Evolutionary conservation across 1,284 basidiomycete genomes (phyloP).

Genomic region (Xerocomus amazonicus): DNA sequence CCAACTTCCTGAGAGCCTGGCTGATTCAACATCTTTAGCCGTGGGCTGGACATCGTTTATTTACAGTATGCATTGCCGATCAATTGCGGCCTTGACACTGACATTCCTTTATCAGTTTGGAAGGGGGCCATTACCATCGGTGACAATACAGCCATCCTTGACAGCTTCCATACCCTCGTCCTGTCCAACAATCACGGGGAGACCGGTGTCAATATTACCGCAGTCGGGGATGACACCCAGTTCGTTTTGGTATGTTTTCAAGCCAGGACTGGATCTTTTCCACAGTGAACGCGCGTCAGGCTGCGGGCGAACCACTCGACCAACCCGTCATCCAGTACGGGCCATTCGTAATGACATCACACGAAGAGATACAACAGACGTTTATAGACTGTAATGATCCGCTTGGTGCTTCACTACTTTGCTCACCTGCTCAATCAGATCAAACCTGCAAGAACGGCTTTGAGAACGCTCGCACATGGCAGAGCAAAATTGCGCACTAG

Average conservation of each 20-base stretch:
- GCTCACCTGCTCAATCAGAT: conserved; percentile 40
- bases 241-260: conserved; percentile 56
- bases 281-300: conserved; percentile 36
- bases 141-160: conserved; percentile 45
- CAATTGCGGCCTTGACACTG: conserved; percentile 2
- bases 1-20: neutral
- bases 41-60: conserved; percentile 79
- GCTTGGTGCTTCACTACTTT: neutral
- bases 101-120: conserved; percentile 45
- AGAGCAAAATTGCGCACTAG: conserved; percentile 69
- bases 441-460: conserved; percentile 82
- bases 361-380: conserved; percentile 80
- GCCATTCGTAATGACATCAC: conserved; percentile 82
- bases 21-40: conserved; percentile 41
- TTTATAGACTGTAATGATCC: conserved; percentile 69
- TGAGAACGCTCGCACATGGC: conserved; percentile 86
- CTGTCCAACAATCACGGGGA: conserved; percentile 55
- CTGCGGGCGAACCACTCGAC: conserved; percentile 86
- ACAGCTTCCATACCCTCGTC: conserved; percentile 75
- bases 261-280: neutral
- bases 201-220: conserved; percentile 61
- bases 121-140: conserved; percentile 65
- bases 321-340: conserved; percentile 88
- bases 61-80: conserved; percentile 54
- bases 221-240: conserved; percentile 59